These are phyloP conservation scores for Xylariaceae sp. DNA, from an alignment of 2,329 filamentous ascomycete genomes.

Conservation along the genomic window DNA sequence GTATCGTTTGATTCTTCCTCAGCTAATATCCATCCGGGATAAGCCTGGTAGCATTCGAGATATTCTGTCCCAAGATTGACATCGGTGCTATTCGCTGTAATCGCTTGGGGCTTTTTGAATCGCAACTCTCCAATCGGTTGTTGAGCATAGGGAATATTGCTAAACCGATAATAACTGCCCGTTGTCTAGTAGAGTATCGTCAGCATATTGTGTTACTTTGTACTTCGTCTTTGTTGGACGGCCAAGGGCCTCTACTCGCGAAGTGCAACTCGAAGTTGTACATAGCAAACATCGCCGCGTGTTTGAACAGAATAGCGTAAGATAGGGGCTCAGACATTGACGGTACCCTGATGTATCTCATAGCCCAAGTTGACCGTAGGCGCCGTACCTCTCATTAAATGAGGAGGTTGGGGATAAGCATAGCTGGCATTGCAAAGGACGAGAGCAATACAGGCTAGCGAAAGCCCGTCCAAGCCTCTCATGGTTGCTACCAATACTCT, in stretches of 20 bases:
- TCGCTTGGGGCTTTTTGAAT: slow-evolving; percentile 32
- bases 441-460: not conserved
- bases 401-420: not conserved
- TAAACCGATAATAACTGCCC: slow-evolving; percentile 38
- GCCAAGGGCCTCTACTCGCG: not conserved
- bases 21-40: slow-evolving; percentile 25
- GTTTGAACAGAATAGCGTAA: too few relatives aligned
- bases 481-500: not conserved
- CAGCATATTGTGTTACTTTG: not conserved
- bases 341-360: slow-evolving; percentile 24
- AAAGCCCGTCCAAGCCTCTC: slow-evolving; percentile 25
- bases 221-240: too few relatives aligned
- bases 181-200: slow-evolving; percentile 21
- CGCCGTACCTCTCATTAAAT: not conserved
- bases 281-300: not conserved
- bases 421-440: not conserved
- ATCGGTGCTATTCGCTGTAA: slow-evolving; percentile 23
- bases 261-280: not conserved
- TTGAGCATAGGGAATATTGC: slow-evolving; percentile 38
- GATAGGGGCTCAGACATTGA: slow-evolving; percentile 20
- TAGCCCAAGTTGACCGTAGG: slow-evolving; percentile 29
- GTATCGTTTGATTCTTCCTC: not conserved
- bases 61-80: slow-evolving; percentile 21
- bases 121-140: slow-evolving; percentile 36
- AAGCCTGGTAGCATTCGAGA: slow-evolving; percentile 31